Evolutionary conservation across 169 alveolate genomes (phyloP), one percentile per base, ranked within the genome.

Genomic region (Theileria sp.): DNA sequence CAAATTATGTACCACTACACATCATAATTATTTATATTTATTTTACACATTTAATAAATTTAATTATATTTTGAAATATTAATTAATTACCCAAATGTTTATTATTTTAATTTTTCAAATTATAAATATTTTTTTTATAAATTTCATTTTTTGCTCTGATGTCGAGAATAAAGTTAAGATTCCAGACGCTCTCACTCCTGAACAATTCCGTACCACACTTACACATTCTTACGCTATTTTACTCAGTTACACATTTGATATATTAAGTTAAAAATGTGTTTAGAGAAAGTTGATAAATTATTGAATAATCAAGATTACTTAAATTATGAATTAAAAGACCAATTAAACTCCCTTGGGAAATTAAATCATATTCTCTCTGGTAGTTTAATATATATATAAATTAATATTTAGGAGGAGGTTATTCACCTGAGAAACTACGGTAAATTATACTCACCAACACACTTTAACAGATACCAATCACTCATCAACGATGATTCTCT

Each of bases 321-420:
- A 28, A 80, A 75, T 26, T 10, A 54, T 56, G 81, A 75, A 75
- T 36, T 75, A 36, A 54, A 75, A 28, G 81, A 75, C 23, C 81
- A 75, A 28, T 13, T 75, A 32, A 69, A 75, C 3, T 6, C 17
- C 3, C 15, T 65, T 23, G 79, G 79, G 15, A 10, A 54, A 62
- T 21, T 75, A 28, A 23, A 75, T 66, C 12, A 26, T 21, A 66
- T 80, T 12, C 10, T 75, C 38, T 44, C 54, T 1, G 17, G 17
- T 44, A 7, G 8, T 32, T 32, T 32, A 32, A 32, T 32, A 32
- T 32, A 32, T 32, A 1, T 3, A 3, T 32, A 32, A 5, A 5
- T 32, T 32, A 1, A 1, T 3, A 32, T 5, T 5, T 32, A 5
- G 36, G 36, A 1, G 5, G 8, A 32, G 36, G 36, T 32, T 3